Base-by-base conservation (phyloP, 495 filamentous ascomycete genomes). In the Aeminium ludgeri region DNA sequence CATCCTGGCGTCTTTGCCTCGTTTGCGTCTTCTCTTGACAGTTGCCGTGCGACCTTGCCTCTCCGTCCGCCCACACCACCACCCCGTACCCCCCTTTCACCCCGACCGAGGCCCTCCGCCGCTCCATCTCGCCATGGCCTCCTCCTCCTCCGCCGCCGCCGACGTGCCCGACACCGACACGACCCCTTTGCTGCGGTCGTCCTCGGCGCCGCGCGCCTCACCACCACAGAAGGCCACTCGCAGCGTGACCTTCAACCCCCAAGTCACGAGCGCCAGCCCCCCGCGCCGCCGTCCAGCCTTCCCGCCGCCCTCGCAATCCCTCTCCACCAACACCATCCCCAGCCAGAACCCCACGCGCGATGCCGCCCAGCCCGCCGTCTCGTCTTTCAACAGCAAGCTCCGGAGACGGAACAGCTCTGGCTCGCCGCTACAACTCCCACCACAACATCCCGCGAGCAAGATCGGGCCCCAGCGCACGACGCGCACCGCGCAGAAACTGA, bases 391-490 rank as follows among this genome's bases (percentile, higher is more conserved):
- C 56, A 84, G 65, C 68, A 89, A 82, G 59, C 76, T 95, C 34
- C 78, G 82, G 17, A 67, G 86, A 50, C 71, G 85, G 38, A 86
- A 93, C 51, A 87, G 82, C 58, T 74, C 82, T 54, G 78, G 80
- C 20, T 72, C 82, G 43, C 68, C 76, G 6, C 60, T 67, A 7
- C 55, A 59, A 20, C 44, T 68, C 4, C 41, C 59, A 7, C 53
- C 53, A 16, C 59, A 65, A 7, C 55, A 67, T 1, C 63, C 61
- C 1, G 58, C 65, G 2, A 61, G 69, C 6, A 97, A 97, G 63
- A 86, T 95, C 39, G 89, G 89, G 3, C 85, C 91, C 6, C 89
- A 96, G 51, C 65, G 89, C 57, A 96, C 86, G 32, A 92, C 85
- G 20, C 89, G 92, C 57, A 94, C 80, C 41, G 82, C 83, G 1